Base-by-base conservation (phyloP, 805 yeast species). In the Saccharomycopsis javanensis region DNA sequence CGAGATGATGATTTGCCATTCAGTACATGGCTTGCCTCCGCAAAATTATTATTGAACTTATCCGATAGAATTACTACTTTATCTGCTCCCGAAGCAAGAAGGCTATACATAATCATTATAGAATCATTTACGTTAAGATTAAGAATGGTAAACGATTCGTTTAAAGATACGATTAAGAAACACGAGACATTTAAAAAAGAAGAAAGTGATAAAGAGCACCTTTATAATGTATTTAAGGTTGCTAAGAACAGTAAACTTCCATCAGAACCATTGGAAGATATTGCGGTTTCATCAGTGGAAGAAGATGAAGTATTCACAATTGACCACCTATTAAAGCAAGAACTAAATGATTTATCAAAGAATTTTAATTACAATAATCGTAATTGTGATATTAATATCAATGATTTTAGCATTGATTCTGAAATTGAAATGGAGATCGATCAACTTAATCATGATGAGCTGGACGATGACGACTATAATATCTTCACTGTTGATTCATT, bases 11-110 rank as follows among this genome's bases (percentile, higher is more conserved):
- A 91, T 0, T 72, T 94, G 61, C 94, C 96, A 0, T 77, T 88
- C 59, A 87, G 95, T 8, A 96, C 91, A 37, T 97, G 94, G 69
- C 88, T 91, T 7, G 91, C 92, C 97, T 88, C 97, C 71, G 97
- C 97, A 2, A 92, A 91, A 70, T 73, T 94, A 34, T 70, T 94
- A 31, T 71, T 94, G 60, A 94, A 94, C 68, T 74, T 94, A 64
- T 94, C 94, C 27, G 99, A 94, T 63, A 75, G 96, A 50, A 85
- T 94, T 38, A 77, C 88, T 79, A 85, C 86, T 65, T 70, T 91
- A 63, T 85, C 86, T 55, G 86, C 86, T 62, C 78, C 81, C 30
- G 96, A 94, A 61, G 72, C 73, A 3, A 70, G 71, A 55, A 96
- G 88, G 68, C 73, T 95, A 55, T 80, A 91, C 71, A 80, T 92